A percentile compares a stretch with the other conserved stretches of the same genome.
These are phyloP conservation scores for Rhodosporidiobolus sp. DNA, from an alignment of 768 basidiomycete genomes.

Conservation along the genomic window DNA sequence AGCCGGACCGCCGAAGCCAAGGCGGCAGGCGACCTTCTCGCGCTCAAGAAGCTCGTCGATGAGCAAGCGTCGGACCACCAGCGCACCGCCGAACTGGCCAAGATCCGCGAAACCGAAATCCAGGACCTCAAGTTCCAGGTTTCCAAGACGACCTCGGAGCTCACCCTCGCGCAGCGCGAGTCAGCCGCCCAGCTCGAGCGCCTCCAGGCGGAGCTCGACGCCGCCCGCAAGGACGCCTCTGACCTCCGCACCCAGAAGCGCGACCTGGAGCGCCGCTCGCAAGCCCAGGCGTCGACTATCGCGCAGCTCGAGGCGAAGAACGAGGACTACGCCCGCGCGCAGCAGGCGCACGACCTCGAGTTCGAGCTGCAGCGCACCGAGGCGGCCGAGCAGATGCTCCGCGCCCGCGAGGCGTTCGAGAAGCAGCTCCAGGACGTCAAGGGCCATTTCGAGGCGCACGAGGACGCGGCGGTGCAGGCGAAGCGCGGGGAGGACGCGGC, in stretches of 20 bases:
- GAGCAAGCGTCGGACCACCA: slow-evolving; percentile 84
- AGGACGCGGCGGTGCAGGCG: slow-evolving; percentile 78
- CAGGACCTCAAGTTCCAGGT: slow-evolving; percentile 65
- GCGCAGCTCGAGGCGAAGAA: slow-evolving; percentile 53
- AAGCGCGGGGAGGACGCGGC: slow-evolving; percentile 76
- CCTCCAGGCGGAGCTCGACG: slow-evolving; percentile 63
- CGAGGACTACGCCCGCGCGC: slow-evolving; percentile 46
- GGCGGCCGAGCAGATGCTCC: slow-evolving; percentile 31
- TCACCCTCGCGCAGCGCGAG: slow-evolving; percentile 61
- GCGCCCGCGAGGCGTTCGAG: slow-evolving; percentile 61
- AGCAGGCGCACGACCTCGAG: slow-evolving; percentile 34
- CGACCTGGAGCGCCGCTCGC: slow-evolving; percentile 69
- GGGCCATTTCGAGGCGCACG: slow-evolving; percentile 75
- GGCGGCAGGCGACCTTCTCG: slow-evolving; percentile 78
- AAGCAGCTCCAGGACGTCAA: slow-evolving; percentile 70
- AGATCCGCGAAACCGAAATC: slow-evolving; percentile 82
- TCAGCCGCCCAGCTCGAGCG: slow-evolving; percentile 4
- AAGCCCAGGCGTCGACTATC: slow-evolving; percentile 64
- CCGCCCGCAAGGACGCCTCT: slow-evolving; percentile 49
- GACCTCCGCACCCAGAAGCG: slow-evolving; percentile 39
- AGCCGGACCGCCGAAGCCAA: slow-evolving; percentile 49
- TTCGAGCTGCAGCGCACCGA: slow-evolving; percentile 21
- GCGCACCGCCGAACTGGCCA: slow-evolving; percentile 75
- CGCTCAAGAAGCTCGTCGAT: slow-evolving; percentile 74
- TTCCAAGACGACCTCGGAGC: slow-evolving; percentile 61